Evolutionary conservation across 2,329 filamentous ascomycete species (phyloP).

Genomic region (Penicillium vulpinum): DNA sequence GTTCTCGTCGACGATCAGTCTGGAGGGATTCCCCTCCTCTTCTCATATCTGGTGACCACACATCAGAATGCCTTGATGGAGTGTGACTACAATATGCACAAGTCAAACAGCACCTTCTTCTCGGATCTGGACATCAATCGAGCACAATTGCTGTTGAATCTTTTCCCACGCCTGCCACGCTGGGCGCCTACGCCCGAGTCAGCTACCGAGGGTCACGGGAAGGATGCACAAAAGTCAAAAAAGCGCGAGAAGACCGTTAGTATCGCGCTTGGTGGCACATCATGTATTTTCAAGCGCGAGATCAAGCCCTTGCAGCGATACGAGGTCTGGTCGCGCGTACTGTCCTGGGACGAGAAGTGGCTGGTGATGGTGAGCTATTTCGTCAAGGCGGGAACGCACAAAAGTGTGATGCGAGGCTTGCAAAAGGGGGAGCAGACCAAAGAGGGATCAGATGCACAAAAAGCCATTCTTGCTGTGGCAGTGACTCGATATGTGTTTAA

Average conservation of each 20-base stretch:
- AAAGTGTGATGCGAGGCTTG: background rate
- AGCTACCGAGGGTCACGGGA: background rate
- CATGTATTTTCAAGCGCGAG: background rate
- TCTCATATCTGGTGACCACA: background rate
- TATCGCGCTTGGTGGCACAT: slow-evolving; percentile 1
- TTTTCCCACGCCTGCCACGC: background rate
- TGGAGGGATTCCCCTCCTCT: background rate
- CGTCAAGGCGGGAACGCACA: background rate
- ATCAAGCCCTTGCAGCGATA: background rate
- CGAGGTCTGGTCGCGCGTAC: background rate
- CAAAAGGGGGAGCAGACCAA: background rate
- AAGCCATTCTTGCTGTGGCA: background rate
- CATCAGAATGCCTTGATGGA: background rate
- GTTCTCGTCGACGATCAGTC: background rate
- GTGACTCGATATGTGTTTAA: slow-evolving; percentile 1
- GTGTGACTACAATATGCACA: slow-evolving; percentile 1
- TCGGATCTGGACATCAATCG: slow-evolving; percentile 3
- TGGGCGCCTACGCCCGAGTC: background rate
- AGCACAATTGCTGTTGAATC: background rate
- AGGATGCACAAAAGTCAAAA: background rate
- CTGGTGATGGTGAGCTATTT: background rate
- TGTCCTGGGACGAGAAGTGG: background rate
- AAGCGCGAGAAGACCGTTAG: background rate
- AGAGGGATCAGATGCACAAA: background rate
- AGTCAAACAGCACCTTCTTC: slow-evolving; percentile 2